Evolutionary conservation across 306 rosid species (phyloP), one percentile per base, ranked within the genome.

Genomic region (Cucumis cinereus): DNA sequence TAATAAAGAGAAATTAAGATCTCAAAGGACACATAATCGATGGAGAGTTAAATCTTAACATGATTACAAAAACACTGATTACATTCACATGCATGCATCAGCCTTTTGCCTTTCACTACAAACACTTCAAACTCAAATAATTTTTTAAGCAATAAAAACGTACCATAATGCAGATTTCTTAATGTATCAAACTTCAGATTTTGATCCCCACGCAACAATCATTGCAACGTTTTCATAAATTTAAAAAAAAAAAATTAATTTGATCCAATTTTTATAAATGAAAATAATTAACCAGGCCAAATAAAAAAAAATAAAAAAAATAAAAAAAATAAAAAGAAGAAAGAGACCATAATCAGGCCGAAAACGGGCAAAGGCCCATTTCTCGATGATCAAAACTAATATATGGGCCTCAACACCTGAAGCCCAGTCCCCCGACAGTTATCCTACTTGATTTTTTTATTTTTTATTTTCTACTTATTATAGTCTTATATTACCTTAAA

Each of bases 21-120:
- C 20, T 41, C 10, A 40, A 69, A 23, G 38, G 33, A 41, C 24
- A 35, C 49, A 2, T 41, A 67, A 67, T n/a, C 11, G 30, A 40
- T 40, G 74, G 55, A 43, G 50, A 68, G 74, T 28, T 30, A 30
- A 30, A 30, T 30, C 4, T 24, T 45, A 38, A 69, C 14, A 69
- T 69, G 74, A 69, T 69, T 67, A 67, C 73, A 20, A 38, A 38
- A 38, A 67, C n/a, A 67, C 54, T 67, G 10, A 67, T 67, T 69
- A 45, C 74, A 69, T 69, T 67, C 74, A 69, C 74, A 23, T 43
- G 74, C 74, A 67, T 69, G 54, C 52, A 69, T 69, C 3, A 70
- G 8, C 14, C 52, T 45, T 67, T 3, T 40, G n/a, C 11, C 43
- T 68, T 68, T 68, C 10, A 13, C 20, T 41, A 68, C 74, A 68